Base-by-base conservation (phyloP, 352 stramenopile genomes). In the Globisporangium uncinulatum region DNA sequence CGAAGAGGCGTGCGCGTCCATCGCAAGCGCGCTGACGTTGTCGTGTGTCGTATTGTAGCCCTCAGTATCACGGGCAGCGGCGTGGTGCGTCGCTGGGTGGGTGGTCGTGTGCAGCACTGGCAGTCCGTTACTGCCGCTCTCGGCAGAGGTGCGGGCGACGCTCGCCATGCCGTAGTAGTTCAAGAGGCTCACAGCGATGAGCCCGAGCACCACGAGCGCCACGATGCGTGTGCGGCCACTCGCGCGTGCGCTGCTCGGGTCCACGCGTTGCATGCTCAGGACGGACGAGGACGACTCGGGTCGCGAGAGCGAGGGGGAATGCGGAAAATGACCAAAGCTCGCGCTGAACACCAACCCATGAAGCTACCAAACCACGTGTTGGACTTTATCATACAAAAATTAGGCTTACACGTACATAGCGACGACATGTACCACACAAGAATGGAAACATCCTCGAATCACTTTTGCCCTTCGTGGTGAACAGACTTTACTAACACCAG, bases 131-230 rank as follows among this genome's bases (percentile, higher is more conserved):
- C 24, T 29, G 42, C 31, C 44, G 42, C 47, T 51, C 24, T 54
- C 31, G 19, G 43, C 49, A 44, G 19, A 51, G 6, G 37, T 29
- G 36, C 62, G 37, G 29, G 32, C 57, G 37, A 65, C 52, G 29
- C 50, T 21, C 54, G 64, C 49, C 65, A 73, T 67, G 20, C 48
- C 57, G 42, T 67, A 66, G 49, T 71, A 73, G 59, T 75, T 76
- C 65, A 76, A 49, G 20, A 76, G 36, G 21, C 37, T 62, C 57
- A 73, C 62, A 14, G 52, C 20, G 42, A 70, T 44, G 21, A 73
- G 15, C 0, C 57, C 54, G 3, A 65, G 59, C 47, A 54, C n/a
- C 43, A 73, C 51, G 24, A 73, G 45, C 20, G 59, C 49, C 42
- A 70, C 5, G 20, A 73, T 43, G 24, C 45, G 44, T 17, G 45